Conservation (phyloP, 805 yeast genomes). For the Candida oleophila region DNA sequence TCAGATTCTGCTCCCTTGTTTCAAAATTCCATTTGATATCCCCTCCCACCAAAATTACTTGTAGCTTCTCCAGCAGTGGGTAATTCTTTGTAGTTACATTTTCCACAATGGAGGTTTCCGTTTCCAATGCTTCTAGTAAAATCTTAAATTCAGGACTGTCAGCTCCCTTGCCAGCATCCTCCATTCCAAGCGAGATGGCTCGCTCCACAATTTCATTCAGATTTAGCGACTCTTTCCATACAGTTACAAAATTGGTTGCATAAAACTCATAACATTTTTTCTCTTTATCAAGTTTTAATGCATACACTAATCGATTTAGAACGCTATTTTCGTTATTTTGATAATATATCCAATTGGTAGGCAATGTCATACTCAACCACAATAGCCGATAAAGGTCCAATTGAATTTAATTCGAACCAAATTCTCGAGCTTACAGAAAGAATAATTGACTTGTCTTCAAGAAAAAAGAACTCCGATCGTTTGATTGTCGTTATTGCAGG, state of each 20-base stretch:
- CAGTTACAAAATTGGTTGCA: slow-evolving; percentile 24
- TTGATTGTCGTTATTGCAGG: slow-evolving; percentile 65
- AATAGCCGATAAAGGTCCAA: not conserved
- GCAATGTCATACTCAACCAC: not conserved
- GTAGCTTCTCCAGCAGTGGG: not conserved
- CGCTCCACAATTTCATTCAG: slow-evolving; percentile 12
- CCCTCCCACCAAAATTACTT: slow-evolving; percentile 2
- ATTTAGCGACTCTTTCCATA: slow-evolving; percentile 25
- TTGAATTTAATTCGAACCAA: slow-evolving; percentile 5
- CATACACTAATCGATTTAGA: slow-evolving; percentile 11
- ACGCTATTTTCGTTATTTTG: not conserved
- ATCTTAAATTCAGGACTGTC: slow-evolving; percentile 8
- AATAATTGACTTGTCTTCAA: slow-evolving; percentile 6
- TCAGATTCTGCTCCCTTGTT: slow-evolving; percentile 9
- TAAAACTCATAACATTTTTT: slow-evolving; percentile 19
- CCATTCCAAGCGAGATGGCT: slow-evolving; percentile 26
- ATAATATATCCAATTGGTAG: not conserved
- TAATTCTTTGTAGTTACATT: no score
- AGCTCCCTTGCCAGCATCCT: slow-evolving; percentile 19
- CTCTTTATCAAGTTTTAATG: slow-evolving; percentile 9
- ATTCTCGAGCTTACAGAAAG: slow-evolving; percentile 10
- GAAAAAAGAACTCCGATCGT: slow-evolving; percentile 28
- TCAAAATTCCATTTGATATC: slow-evolving; percentile 23
- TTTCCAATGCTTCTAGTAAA: slow-evolving; percentile 1
- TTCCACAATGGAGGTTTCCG: not conserved